Base-by-base conservation (phyloP, 495 filamentous ascomycete genomes). In the Lophiostoma macrostomum region DNA sequence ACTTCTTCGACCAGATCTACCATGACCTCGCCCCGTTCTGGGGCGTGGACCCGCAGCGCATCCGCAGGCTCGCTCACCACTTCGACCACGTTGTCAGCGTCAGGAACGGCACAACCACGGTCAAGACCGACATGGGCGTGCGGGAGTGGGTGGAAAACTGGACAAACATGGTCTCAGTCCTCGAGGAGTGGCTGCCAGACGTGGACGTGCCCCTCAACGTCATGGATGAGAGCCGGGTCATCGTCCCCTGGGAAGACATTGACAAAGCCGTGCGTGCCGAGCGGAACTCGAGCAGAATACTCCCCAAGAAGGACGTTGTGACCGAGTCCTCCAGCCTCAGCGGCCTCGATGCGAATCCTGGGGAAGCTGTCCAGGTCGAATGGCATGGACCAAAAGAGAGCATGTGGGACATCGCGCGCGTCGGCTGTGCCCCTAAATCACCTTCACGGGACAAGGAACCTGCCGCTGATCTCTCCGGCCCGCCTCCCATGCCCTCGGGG, bases 1-100 rank as follows among this genome's bases (percentile, higher is more conserved):
- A 65, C 36, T 66, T 70, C 51, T 73, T 69, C 56, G 69, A 72
- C 55, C 69, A 67, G 46, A 70, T 72, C 24, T 70, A 72, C 45
- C 38, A 67, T 31, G 69, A 72, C 52, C 28, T 70, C 13, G 49
- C 19, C 1, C 69, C 69, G 8, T 70, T 72, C 58, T 72, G 69
- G 68, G 68, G 58, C 34, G 34, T 70, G 10, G 47, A 62, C 11
- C 50, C 69, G 0, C 48, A 56, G 41, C 14, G 56, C 30, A 67
- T 71, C 11, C 58, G 69, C n/a, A 42, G 54, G 24, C 50, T 61
- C 16, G 69, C 68, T 16, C 55, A 62, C 32, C 50, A 35, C 23
- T 67, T 60, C 22, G 23, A 63, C 2, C 42, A 58, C 31, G 34
- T 48, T 0, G 57, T 70, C 22, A 59, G 50, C 23, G 62, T 72